A percentile compares a stretch with the other conserved stretches of the same genome.
phyloP scores from a whole-genome alignment of 352 stramenopile genomes.

The Pythium periplocum region DNA sequence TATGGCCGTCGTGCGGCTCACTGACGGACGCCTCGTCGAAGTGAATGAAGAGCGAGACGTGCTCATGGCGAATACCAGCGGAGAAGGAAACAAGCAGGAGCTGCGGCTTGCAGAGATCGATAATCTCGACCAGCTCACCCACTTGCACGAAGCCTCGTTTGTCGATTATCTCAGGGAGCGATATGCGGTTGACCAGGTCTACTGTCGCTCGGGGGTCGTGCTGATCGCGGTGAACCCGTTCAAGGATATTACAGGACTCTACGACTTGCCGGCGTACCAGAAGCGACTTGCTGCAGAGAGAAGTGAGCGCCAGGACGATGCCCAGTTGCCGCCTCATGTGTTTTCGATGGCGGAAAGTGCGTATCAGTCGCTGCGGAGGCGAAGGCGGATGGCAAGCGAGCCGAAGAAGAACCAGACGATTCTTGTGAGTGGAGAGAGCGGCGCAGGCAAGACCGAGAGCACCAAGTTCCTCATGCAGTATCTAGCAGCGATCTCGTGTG shows the following conservation, averaged over 20 bases:
- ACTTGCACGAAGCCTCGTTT: constrained; percentile 77
- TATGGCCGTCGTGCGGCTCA: constrained; percentile 38
- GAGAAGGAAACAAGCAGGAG: constrained; percentile 16
- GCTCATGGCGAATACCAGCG: constrained; percentile 33
- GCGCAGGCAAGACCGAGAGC: constrained; percentile 43
- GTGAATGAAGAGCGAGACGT: constrained; percentile 53
- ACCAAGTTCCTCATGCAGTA: constrained; percentile 80
- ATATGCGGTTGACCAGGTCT: constrained; percentile 67
- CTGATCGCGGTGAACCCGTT: constrained; percentile 82
- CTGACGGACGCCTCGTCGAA: constrained; percentile 26
- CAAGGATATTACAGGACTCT: constrained; percentile 63
- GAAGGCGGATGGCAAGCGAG: constrained; percentile 26
- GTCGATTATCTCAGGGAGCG: constrained; percentile 76
- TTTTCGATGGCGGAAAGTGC: constrained; percentile 73
- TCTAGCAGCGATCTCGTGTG: constrained; percentile 29
- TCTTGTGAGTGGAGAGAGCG: constrained; percentile 44
- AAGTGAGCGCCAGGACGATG: constrained; percentile 19
- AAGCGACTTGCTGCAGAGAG: constrained; percentile 11
- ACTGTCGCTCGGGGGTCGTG: constrained; percentile 64
- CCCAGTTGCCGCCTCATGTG: constrained; percentile 63
- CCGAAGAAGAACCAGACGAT: constrained; percentile 37
- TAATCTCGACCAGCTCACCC: constrained; percentile 65
- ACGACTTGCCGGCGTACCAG: constrained; percentile 41
- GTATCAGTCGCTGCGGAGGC: constrained; percentile 47
- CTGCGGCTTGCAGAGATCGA: constrained; percentile 50